Evolutionary conservation across 2,329 filamentous ascomycete genomes (phyloP).

Genomic region (Fusarium pseudonygamai): DNA sequence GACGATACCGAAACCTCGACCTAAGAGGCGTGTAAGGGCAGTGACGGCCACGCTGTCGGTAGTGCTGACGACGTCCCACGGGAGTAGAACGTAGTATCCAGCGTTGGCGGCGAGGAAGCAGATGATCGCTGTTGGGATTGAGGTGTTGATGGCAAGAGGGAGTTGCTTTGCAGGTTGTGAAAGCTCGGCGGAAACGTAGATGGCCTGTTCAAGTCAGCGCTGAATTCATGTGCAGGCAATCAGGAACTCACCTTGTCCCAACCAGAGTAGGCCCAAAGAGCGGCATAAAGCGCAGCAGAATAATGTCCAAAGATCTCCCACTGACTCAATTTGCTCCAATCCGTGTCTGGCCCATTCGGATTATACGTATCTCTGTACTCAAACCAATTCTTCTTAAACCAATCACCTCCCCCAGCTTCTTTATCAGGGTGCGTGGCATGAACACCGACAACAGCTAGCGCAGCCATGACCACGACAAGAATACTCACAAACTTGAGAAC

Average conservation of each 20-base stretch:
- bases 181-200: constrained; percentile 65
- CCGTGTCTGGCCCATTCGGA: constrained; percentile 59
- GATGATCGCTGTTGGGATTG: constrained; percentile 66
- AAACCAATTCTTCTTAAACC: constrained; percentile 66
- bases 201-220: constrained; percentile 50
- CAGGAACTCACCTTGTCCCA: constrained; percentile 68
- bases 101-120: constrained; percentile 70
- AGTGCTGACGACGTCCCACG: constrained; percentile 65
- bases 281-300: constrained; percentile 68
- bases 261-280: constrained; percentile 71
- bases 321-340: constrained; percentile 58
- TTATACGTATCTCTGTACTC: constrained; percentile 58
- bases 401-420: constrained; percentile 59
- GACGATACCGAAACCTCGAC: constrained; percentile 61
- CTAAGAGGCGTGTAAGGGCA: constrained; percentile 64
- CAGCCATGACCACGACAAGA: constrained; percentile 58
- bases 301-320: constrained; percentile 71
- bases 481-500: constrained; percentile 63
- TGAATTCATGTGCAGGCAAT: accelerated
- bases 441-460: constrained; percentile 56
- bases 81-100: constrained; percentile 70
- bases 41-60: constrained; percentile 73
- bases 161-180: constrained; percentile 62
- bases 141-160: constrained; percentile 69
- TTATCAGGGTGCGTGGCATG: constrained; percentile 50